phyloP scores from a whole-genome alignment of 1,284 basidiomycete genomes.

The Cryptococcus hybrid region DNA sequence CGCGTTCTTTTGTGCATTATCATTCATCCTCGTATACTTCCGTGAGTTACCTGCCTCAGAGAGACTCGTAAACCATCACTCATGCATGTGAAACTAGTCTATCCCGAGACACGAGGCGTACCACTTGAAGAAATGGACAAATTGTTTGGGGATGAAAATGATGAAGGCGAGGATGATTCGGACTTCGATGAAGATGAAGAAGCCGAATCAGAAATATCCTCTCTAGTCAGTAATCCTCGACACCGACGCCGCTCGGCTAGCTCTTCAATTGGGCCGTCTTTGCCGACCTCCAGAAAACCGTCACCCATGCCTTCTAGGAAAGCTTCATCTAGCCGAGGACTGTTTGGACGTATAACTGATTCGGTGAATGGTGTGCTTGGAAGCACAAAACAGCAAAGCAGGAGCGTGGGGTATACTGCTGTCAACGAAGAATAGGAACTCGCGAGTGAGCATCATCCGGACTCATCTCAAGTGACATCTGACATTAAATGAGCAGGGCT shows the following conservation, averaged over 20 bases:
- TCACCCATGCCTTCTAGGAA: constrained; percentile 26
- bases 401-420: constrained; percentile 56
- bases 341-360: constrained; percentile 44
- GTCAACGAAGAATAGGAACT: constrained; percentile 65
- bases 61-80: no score
- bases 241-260: constrained; percentile 32
- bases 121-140: constrained; percentile 57
- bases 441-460: constrained; percentile 53
- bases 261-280: constrained; percentile 29
- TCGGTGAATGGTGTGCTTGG: constrained; percentile 59
- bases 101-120: constrained; percentile 57
- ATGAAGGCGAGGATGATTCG: constrained; percentile 35
- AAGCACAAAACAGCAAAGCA: constrained; percentile 35
- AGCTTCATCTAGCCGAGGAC: constrained; percentile 44
- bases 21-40: constrained; percentile 64
- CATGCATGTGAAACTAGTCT: no score
- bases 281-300: constrained; percentile 33
- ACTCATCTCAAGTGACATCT: background rate
- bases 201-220: constrained; percentile 61
- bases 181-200: constrained; percentile 40
- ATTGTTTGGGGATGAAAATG: constrained; percentile 42
- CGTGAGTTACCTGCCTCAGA: constrained; percentile 7
- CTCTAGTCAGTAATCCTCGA: constrained; percentile 51
- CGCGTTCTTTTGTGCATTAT: constrained; percentile 85
- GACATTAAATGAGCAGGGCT: constrained; percentile 13